Evolutionary conservation across 2,329 filamentous ascomycete genomes (phyloP), one percentile per base, ranked within the genome.

Genomic region (Aspergillus sclerotialis): DNA sequence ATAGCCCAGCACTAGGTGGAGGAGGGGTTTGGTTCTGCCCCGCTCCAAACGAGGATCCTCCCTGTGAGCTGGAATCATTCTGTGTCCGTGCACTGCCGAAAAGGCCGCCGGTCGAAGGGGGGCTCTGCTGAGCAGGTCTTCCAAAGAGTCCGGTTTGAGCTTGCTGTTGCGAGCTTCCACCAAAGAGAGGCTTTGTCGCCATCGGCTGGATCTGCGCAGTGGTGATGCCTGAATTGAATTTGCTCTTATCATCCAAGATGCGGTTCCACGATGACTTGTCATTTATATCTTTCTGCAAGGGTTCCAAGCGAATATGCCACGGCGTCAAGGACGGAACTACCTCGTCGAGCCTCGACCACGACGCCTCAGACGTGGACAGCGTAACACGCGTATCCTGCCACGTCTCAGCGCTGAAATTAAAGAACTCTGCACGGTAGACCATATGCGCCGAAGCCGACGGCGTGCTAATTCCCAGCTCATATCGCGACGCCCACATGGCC

Each of bases 321-420:
- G 74, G 66, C 1, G 63, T 51, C 23, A 82, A 65, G 4, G 54
- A 58, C 0, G 78, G 78, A 2, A 77, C 70, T 9, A 58, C 56
- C 38, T 80, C 73, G 15, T 72, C 66, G 2, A 80, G 59, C 2
- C 71, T 70, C 2, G 72, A 67, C 34, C 75, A 78, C 4, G 68
- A 68, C 3, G 77, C 72, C 46, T 81, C 75, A 0, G 76, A 80
- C 0, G 76, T 82, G 3, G 78, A 82, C 4, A 83, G 68, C 0
- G 69, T 70, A 24, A 83, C 58, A 41, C 71, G 74, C 52, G 75
- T 73, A 55, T 75, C 70, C 18, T 62, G 64, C 79, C 79, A 83
- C 0, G 70, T 75, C 58, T 83, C 79, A 0, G 73, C 76, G 0
- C 76, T 80, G 32, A 63, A 63, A 56, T 83, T 83, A 37, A 67